A percentile compares a stretch with the other conserved stretches of the same genome.
phyloP scores from a whole-genome alignment of 2,329 filamentous ascomycete genomes.

The Fusarium chaquense region DNA sequence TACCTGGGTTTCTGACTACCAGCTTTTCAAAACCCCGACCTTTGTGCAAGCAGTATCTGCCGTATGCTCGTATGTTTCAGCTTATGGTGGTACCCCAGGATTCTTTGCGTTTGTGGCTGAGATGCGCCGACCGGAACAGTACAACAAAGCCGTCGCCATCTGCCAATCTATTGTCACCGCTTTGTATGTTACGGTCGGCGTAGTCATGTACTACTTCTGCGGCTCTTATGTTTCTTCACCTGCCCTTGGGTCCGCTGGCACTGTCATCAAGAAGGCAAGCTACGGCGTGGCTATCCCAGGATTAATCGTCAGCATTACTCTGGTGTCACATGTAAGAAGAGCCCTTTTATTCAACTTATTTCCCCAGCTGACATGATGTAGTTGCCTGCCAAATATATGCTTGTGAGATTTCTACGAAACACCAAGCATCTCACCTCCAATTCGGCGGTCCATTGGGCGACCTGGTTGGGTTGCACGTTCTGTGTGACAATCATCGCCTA shows the following conservation, averaged over 20 bases:
- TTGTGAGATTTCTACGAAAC: conserved; percentile 41
- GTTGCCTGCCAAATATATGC: conserved; percentile 30
- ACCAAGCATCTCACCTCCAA: conserved; percentile 49
- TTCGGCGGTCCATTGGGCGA: conserved; percentile 46
- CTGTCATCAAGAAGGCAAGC: conserved; percentile 56
- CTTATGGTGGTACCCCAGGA: conserved; percentile 53
- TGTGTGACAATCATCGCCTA: conserved; percentile 45
- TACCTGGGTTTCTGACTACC: conserved; percentile 49
- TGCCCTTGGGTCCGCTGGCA: conserved; percentile 60
- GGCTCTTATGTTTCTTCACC: conserved; percentile 61
- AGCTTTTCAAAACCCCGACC: conserved; percentile 48
- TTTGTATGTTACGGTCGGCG: conserved; percentile 51
- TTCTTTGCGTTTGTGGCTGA: conserved; percentile 52
- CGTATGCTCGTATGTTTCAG: conserved; percentile 52
- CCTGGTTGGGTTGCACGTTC: conserved; percentile 50
- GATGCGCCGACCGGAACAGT: conserved; percentile 49
- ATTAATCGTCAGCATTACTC: conserved; percentile 43
- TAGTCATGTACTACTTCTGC: conserved; percentile 60
- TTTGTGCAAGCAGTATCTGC: conserved; percentile 51
- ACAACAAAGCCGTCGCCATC: conserved; percentile 43
- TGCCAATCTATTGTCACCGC: conserved; percentile 48
- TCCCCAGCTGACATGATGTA: background rate
- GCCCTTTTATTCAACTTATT: rapidly evolving
- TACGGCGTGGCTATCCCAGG: conserved; percentile 55
- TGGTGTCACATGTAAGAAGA: conserved; percentile 41